Evolutionary conservation across 495 filamentous ascomycete genomes (phyloP), one percentile per base, ranked within the genome.

Genomic region (Wilcoxina mikolae): DNA sequence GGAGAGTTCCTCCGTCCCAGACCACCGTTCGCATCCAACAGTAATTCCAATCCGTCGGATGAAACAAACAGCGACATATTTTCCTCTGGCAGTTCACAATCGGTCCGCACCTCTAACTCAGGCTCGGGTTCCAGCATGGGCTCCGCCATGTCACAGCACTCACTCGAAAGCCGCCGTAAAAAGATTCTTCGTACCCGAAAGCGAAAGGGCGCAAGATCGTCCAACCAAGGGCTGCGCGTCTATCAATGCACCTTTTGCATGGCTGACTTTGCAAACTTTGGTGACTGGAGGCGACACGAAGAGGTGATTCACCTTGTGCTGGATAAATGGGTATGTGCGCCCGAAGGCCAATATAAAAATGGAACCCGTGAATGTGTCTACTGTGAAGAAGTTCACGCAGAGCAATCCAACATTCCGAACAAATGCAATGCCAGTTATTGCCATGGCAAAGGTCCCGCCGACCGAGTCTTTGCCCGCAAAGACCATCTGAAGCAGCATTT

Each of bases 231-330:
- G n/a, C 24, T 47, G 24, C 38, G 38, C 9, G 11, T 45, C 17
- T 54, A 54, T 18, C 51, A 54, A 39, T 54, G 51, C 24, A 54
- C 51, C 3, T 54, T 54, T 25, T 54, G 51, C 51, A 54, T 44
- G 51, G 51, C 51, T 4, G 51, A 54, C 41, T 54, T 54, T 25
- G 41, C 39, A 15, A 54, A 28, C 22, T 54, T 33, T 45, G 51
- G 51, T 17, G 51, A 54, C 25, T 54, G 51, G 51, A n/a, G 51
- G 18, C 51, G 51, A 11, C 51, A 54, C 23, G 51, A 54, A 45
- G 51, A 54, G 18, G 29, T 33, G 2, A 28, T 54, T 10, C 51
- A 54, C 22, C 41, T 54, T 3, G 51, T 54, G 10, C 29, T 54
- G 2, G 22, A 45, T 11, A 54, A 54, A 28, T 54, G 51, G 51